Base-by-base conservation (phyloP, 2,329 filamentous ascomycete species). In the Amauroascus niger region DNA sequence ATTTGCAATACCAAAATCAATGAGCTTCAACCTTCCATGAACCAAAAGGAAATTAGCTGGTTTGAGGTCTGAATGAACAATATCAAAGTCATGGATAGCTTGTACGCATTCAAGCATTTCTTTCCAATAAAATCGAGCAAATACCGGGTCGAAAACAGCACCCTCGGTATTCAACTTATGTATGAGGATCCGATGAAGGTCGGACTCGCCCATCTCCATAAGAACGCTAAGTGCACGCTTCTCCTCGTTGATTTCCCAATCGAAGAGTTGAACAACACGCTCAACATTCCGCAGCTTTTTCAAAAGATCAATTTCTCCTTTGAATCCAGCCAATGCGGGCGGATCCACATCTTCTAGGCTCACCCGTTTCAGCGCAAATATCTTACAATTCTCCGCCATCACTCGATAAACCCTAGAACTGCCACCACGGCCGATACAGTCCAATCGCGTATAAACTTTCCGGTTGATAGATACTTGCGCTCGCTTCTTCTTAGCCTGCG, bases 1-100 rank as follows among this genome's bases (percentile, higher is more conserved):
- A 65, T 96, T 95, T 55, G 93, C 93, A 65, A 98, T 98, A 62
- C 93, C 93, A 68, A 98, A 98, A 71, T 98, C 93, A 64, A 98
- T 98, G 54, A 98, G 80, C 70, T 98, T 98, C 35, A 98, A 76
- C 24, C 85, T 81, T 22, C 93, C 93, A 65, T 89, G 83, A 16
- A 95, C 89, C 18, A 97, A 78, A 22, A 98, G 85, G 67, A 98
- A 98, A 68, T 98, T 98, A 63, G 90, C 90, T 0, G 93, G 93
- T 70, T 98, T 98, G 35, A 98, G 77, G 66, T 98, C 93, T 0
- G 89, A 95, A 71, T 98, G 93, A 2, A 98, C 93, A 59, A 98
- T 90, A 65, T 96, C 89, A 67, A 85, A 79, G 11, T 86, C 80
- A 66, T 98, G 93, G 0, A 98, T 89, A 0, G 91, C 82, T 61